Evolutionary conservation across 148 eudicot genomes (phyloP), one percentile per base, ranked within the genome.

Genomic region (Beta vulgaris): DNA sequence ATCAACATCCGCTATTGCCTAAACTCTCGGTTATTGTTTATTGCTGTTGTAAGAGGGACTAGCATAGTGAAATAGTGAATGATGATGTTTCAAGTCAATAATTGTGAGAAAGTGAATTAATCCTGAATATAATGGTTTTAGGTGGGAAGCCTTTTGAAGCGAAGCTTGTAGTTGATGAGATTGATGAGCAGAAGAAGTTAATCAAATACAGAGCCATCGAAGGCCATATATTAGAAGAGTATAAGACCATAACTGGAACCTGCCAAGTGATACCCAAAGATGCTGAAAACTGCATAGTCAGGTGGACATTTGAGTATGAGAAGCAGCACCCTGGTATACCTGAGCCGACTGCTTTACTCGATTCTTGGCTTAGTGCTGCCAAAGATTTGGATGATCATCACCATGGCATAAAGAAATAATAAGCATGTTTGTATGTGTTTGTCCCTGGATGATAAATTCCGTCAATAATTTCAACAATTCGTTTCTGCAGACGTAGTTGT

Each of bases 201-300:
- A 49, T 66, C 0, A 73, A 43, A 15, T 40, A 66, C 6, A 67
- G 39, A 31, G 34, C 39, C 23, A 67, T 73, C 7, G 77, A 67
- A 46, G 77, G 81, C 1, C 61, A 73, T 26, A 29, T 79, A 0
- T 6, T 73, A 12, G 42, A 73, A 0, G 68, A 79, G 1, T 79
- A 79, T 58, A 79, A 79, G 68, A 73, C 35, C 25, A 32, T 79
- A 0, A 48, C 34, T 11, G 77, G 53, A 15, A 73, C 43, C 57
- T 58, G 60, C 28, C 82, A 79, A 32, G 82, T 79, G 32, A 78
- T 58, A 55, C 74, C 82, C 0, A 79, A 73, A 13, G 40, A 66
- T 19, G 3, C 3, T n/a, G 53, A 59, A 18, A 68, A 14, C 0
- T 4, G 78, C 57, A 35, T 68, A 0, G 70, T 51, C 0, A 68